A percentile compares a stretch with the other conserved stretches of the same genome.
Conservation (phyloP, 768 basidiomycete species). For the Baorangia bicolor region DNA sequence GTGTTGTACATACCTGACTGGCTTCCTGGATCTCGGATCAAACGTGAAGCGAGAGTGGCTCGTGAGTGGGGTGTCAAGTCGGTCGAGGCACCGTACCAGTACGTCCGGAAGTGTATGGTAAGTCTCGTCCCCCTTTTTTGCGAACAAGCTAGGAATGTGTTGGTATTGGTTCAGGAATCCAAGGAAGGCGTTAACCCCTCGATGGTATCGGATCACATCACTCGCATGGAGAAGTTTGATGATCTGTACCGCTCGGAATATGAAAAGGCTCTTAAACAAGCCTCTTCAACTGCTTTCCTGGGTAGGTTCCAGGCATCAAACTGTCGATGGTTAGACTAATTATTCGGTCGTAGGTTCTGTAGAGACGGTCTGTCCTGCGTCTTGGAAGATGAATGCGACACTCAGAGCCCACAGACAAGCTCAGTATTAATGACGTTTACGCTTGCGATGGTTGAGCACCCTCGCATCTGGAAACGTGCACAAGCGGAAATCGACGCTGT, state of each 20-base stretch:
- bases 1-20: conserved; percentile 30
- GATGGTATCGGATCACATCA: conserved; percentile 16
- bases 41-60: conserved; percentile 10
- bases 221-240: conserved; percentile 9
- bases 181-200: conserved; percentile 1
- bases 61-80: conserved; percentile 5
- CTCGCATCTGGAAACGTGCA: no score
- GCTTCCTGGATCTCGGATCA: conserved; percentile 20
- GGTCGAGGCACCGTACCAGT: conserved; percentile 18
- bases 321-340: no score
- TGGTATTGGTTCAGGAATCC: background rate
- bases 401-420: no score
- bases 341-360: no score
- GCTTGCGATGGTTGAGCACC: no score
- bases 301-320: no score
- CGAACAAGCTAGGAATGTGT: background rate
- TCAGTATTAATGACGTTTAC: no score
- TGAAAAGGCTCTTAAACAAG: conserved; percentile 15
- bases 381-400: no score
- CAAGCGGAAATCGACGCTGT: no score
- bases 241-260: conserved; percentile 4
- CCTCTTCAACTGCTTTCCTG: conserved; percentile 14
- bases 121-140: background rate
- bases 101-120: conserved; percentile 9
- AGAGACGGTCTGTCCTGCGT: no score